Base-by-base conservation (phyloP, 371 early-diverging fungal species). In the Apophysomyces elegans region DNA sequence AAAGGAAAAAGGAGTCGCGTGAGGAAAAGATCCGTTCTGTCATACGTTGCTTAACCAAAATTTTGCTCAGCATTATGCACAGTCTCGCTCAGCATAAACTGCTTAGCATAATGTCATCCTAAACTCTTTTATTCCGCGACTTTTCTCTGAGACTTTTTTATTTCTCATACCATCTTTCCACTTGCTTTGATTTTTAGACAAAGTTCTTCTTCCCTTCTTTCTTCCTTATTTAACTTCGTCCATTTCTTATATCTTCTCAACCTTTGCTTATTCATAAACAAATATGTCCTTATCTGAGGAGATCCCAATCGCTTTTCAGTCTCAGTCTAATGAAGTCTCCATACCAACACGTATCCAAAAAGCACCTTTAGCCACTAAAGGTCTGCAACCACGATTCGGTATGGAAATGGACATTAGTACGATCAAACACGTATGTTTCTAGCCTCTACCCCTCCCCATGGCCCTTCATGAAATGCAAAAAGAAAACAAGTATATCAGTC, bases 401-500 rank as follows among this genome's bases (percentile, higher is more conserved):
- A 59, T 72, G 26, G 76, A 80, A 37, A 63, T 76, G 37, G 67
- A 74, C 54, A 65, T 71, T 18, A 67, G 65, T 41, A 72, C 69
- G 43, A 67, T 74, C 44, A 66, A 74, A 38, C 74, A 74, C 59
- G 80, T 76, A 78, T 38, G 65, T 62, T 39, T 58, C 14, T 26
- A 26, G 32, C 32, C 2, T 26, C 32, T 26, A 26, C 3, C 32
- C 32, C 26, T 0, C 2, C 32, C 32, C 1, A 26, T 26, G 3
- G 2, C 32, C 32, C 32, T 26, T 26, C 32, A 26, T 26, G 2
- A 26, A 26, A 26, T 3, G 32, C 32, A 26, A 26, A 1, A 26
- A 26, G 32, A 26, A 26, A 26, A 26, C 2, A 2, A 26, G 32
- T 26, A 26, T 26, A 26, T 26, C 32, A 26, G 0, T 26, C 32